Evolutionary conservation across 148 eudicot species (phyloP), one percentile per base, ranked within the genome.

Genomic region (Rhododendron griersonianum): DNA sequence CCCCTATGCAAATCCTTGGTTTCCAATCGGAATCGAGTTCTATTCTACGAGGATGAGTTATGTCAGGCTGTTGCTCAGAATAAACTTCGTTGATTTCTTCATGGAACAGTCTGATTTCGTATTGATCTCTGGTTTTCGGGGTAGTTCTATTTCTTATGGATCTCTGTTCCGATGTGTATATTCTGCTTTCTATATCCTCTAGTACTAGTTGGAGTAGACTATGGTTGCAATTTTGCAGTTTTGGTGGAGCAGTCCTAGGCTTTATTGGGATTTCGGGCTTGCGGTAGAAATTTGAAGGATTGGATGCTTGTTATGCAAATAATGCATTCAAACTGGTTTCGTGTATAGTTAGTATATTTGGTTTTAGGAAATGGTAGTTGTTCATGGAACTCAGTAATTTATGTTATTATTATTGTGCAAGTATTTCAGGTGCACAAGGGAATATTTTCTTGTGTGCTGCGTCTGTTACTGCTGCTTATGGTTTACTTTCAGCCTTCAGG

Each of bases 41-140:
- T 97, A 19, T 93, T 95, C 89, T 95, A 92, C 48, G 98, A 97
- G 89, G 99, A 97, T 82, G 99, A 97, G 91, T 86, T 97, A 53
- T 95, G 99, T 88, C 95, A 97, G 85, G 99, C 98, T 81, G 99
- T 97, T 48, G 95, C 98, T 84, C 98, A 95, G 87, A 97, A 97
- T 87, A 95, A 95, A 87, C 98, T 97, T 78, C 98, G 90, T 88
- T 97, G 91, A 95, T 83, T 83, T 39, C 41, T 63, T 33, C 19
- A 30, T 19, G 37, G 75, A 15, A 71, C 79, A 69, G n/a, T 53
- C 79, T 30, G 7, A 37, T 65, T 25, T 8, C 30, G 33, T 74
- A 86, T 79, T 25, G 15, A 18, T 84, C 33, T 81, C 81, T 30
- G 37, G 7, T 88, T 53, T 67, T 63, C 35, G 0, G 23, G 41